Percentiles rank a stretch among this genome's conserved stretches.
Evolutionary conservation across 108 stramenopile genomes (phyloP).

Genomic region (Discostella stelligeroides): DNA sequence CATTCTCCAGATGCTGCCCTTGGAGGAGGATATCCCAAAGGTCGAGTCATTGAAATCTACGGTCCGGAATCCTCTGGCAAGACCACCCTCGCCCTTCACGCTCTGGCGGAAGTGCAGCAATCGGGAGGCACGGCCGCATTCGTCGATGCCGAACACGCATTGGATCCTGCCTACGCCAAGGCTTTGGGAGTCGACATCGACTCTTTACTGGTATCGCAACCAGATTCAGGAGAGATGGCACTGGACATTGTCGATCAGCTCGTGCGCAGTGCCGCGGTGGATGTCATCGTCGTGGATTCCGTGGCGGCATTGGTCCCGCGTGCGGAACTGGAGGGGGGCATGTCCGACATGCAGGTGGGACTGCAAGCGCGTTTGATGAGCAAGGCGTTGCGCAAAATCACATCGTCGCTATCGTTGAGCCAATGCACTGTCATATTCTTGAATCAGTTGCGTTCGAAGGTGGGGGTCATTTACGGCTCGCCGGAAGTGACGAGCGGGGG

Average conservation of each 20-base stretch:
- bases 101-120: constrained; percentile 89
- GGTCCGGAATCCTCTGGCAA: constrained; percentile 96
- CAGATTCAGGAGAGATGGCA: constrained; percentile 97
- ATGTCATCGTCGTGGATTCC: constrained; percentile 94
- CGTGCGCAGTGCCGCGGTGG: constrained; percentile 88
- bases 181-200: constrained; percentile 89
- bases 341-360: constrained; percentile 90
- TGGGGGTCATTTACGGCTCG: constrained; percentile 91
- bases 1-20: constrained; percentile 68
- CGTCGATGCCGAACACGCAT: constrained; percentile 97
- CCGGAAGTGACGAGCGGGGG: constrained; percentile 97
- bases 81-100: constrained; percentile 96
- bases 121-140: constrained; percentile 92
- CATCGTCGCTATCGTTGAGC: constrained; percentile 77
- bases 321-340: constrained; percentile 93
- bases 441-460: constrained; percentile 92
- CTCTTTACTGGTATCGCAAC: constrained; percentile 89
- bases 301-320: constrained; percentile 96
- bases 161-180: constrained; percentile 92
- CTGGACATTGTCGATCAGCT: constrained; percentile 97
- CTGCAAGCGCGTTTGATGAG: constrained; percentile 95
- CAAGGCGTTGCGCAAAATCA: constrained; percentile 97
- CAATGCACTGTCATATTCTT: constrained; percentile 93
- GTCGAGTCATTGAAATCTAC: constrained; percentile 94
- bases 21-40: constrained; percentile 84